A percentile compares a stretch with the other conserved stretches of the same genome.
Evolutionary conservation across 805 yeast genomes (phyloP).

Genomic region (Kluyveromyces dobzhanskii): DNA sequence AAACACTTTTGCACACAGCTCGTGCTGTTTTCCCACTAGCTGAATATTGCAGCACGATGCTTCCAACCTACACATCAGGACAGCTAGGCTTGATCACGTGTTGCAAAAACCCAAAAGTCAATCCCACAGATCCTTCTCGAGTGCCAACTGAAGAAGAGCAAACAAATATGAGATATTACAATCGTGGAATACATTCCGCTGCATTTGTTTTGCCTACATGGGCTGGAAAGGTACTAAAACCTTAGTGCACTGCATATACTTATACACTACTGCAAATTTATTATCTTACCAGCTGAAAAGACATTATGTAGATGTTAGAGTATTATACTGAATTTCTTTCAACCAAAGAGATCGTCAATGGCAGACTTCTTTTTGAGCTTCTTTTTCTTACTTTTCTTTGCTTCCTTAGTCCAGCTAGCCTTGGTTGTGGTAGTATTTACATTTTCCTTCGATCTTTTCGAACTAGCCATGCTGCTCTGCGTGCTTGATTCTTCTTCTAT

Average conservation of each 20-base stretch:
- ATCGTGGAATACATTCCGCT: slow-evolving; percentile 54
- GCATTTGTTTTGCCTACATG: slow-evolving; percentile 75
- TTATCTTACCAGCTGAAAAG: slow-evolving; percentile 3
- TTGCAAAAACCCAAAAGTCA: slow-evolving; percentile 41
- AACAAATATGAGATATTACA: slow-evolving; percentile 54
- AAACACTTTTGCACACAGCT: slow-evolving; percentile 40
- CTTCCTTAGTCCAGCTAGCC: not conserved
- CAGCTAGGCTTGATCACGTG: slow-evolving; percentile 76
- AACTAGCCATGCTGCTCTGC: no score
- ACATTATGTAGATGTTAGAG: slow-evolving; percentile 8
- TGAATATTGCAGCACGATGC: slow-evolving; percentile 66
- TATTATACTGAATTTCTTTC: not conserved
- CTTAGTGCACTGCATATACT: not conserved
- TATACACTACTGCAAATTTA: not conserved
- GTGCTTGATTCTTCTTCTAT: slow-evolving; percentile 4
- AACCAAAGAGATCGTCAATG: slow-evolving; percentile 73
- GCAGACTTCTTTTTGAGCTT: slow-evolving; percentile 43
- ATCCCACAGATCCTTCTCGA: slow-evolving; percentile 47
- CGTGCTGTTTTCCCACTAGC: slow-evolving; percentile 51
- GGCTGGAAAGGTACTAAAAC: slow-evolving; percentile 38
- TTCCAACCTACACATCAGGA: slow-evolving; percentile 85
- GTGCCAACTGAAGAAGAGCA: slow-evolving; percentile 39
- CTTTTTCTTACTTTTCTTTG: slow-evolving; percentile 24
- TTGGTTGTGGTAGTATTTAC: no score
- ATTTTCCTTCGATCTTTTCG: no score